phyloP scores from a whole-genome alignment of 768 basidiomycete species.

The Xerocomus potaroensis region DNA sequence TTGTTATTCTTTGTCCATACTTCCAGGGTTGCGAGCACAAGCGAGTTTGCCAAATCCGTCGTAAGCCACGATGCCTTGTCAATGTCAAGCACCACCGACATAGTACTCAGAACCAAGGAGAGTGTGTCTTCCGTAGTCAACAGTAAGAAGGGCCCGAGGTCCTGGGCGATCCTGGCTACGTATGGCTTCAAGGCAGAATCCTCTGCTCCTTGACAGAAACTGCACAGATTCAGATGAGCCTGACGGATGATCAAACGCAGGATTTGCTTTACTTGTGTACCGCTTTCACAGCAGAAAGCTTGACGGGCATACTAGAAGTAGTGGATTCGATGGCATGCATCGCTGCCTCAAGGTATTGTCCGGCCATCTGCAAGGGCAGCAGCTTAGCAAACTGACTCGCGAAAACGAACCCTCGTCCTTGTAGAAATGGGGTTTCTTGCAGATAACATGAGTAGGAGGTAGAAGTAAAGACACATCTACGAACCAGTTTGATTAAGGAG shows the following conservation, averaged over 20 bases:
- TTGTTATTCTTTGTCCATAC: slow-evolving; percentile 86
- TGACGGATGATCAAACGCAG: not conserved
- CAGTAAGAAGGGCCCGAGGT: slow-evolving; percentile 79
- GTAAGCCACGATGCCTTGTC: slow-evolving; percentile 73
- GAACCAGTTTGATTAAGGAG: slow-evolving; percentile 68
- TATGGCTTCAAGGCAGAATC: slow-evolving; percentile 58
- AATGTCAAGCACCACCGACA: slow-evolving; percentile 74
- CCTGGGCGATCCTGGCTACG: slow-evolving; percentile 69
- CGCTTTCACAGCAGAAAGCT: slow-evolving; percentile 91
- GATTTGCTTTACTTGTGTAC: slow-evolving; percentile 71
- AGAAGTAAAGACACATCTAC: slow-evolving; percentile 17
- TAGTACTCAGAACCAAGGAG: slow-evolving; percentile 80
- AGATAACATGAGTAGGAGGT: not conserved
- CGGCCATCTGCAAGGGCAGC: slow-evolving; percentile 66
- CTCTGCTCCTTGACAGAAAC: slow-evolving; percentile 62
- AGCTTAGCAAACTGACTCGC: slow-evolving; percentile 82
- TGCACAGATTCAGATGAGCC: slow-evolving; percentile 28
- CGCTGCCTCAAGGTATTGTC: slow-evolving; percentile 85
- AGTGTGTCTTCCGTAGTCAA: slow-evolving; percentile 85
- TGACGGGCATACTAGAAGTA: slow-evolving; percentile 78
- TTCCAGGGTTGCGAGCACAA: slow-evolving; percentile 66
- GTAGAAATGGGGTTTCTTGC: slow-evolving; percentile 84
- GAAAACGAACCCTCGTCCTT: slow-evolving; percentile 93
- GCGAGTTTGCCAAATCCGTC: slow-evolving; percentile 55
- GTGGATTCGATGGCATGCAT: slow-evolving; percentile 76